These are phyloP conservation scores for Forsythia viridissima DNA, from an alignment of 257 asterid genomes.

Conservation along the genomic window DNA sequence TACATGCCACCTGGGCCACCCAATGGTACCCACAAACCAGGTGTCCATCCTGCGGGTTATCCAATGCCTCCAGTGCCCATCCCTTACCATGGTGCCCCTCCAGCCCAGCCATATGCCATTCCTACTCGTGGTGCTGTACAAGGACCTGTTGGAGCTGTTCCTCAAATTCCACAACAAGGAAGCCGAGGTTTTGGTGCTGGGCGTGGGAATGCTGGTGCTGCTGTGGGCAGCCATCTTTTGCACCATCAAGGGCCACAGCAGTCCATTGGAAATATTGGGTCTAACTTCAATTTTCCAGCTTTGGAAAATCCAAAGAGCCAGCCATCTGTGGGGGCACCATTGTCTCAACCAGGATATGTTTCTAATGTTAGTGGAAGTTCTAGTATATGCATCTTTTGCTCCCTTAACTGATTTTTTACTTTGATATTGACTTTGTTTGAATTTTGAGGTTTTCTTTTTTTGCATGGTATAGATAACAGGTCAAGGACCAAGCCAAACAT, in stretches of 20 bases:
- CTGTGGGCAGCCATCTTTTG: conserved; percentile 90
- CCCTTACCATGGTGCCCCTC: conserved; percentile 81
- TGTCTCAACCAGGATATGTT: conserved; percentile 90
- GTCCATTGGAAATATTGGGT: conserved; percentile 67
- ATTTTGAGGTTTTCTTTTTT: conserved; percentile 1
- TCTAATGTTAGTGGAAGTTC: conserved; percentile 64
- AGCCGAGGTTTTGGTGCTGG: conserved; percentile 91
- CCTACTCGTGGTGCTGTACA: conserved; percentile 93
- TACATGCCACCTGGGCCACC: conserved; percentile 83
- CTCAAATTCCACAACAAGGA: conserved; percentile 89
- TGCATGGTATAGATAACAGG: conserved; percentile 44
- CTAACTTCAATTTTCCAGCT: conserved; percentile 76
- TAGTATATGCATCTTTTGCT: conserved; percentile 7
- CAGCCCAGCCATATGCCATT: conserved; percentile 90
- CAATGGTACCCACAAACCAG: conserved; percentile 79
- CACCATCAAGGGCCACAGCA: conserved; percentile 85
- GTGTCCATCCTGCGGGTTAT: conserved; percentile 84
- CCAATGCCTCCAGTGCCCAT: conserved; percentile 82
- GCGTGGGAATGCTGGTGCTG: conserved; percentile 83
- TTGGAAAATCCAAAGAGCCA: conserved; percentile 86
- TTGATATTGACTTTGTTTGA: conserved; percentile 8
- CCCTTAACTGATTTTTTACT: conserved; percentile 13
- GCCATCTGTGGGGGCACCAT: conserved; percentile 83
- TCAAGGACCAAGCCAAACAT: conserved; percentile 81
- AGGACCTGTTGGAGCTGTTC: conserved; percentile 89